A percentile compares a stretch with the other conserved stretches of the same genome.
Conservation (phyloP, 2,329 filamentous ascomycete species). For the Fusarium xylarioides region DNA sequence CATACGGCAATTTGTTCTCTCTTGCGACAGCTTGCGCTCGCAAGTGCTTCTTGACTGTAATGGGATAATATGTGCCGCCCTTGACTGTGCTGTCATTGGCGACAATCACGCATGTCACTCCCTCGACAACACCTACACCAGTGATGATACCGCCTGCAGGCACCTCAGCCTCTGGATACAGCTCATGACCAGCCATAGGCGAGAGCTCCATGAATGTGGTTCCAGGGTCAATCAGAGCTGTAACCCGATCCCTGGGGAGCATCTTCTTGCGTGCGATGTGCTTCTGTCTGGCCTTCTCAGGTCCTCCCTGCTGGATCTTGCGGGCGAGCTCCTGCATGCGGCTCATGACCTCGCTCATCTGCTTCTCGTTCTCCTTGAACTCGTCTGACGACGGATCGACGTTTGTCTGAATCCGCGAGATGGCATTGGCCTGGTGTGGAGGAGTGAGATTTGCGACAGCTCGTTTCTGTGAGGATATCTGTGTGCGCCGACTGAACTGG, state of each 20-base stretch:
- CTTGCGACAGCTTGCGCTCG: constrained; percentile 89
- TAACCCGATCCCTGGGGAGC: constrained; percentile 89
- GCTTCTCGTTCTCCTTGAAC: constrained; percentile 80
- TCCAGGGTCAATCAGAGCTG: constrained; percentile 86
- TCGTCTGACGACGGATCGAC: constrained; percentile 81
- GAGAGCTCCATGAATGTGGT: constrained; percentile 94
- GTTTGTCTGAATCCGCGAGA: constrained; percentile 79
- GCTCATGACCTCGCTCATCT: constrained; percentile 78
- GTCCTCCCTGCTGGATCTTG: constrained; percentile 78
- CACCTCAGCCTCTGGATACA: constrained; percentile 88
- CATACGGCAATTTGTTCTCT: constrained; percentile 79
- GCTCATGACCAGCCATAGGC: constrained; percentile 83
- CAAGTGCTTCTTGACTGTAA: constrained; percentile 97
- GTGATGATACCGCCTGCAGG: constrained; percentile 93
- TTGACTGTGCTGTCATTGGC: constrained; percentile 98
- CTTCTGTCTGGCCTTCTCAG: constrained; percentile 85
- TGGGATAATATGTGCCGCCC: constrained; percentile 95
- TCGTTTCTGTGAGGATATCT: constrained; percentile 43
- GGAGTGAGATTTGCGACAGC: constrained; percentile 80
- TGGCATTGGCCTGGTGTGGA: constrained; percentile 80
- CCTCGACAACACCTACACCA: constrained; percentile 88
- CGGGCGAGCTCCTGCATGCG: constrained; percentile 75
- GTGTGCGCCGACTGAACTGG: constrained; percentile 48
- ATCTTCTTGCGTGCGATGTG: constrained; percentile 91
- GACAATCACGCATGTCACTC: constrained; percentile 90